Evolutionary conservation across 345 rosid species (phyloP).

Genomic region (Carallia pectinifolia): DNA sequence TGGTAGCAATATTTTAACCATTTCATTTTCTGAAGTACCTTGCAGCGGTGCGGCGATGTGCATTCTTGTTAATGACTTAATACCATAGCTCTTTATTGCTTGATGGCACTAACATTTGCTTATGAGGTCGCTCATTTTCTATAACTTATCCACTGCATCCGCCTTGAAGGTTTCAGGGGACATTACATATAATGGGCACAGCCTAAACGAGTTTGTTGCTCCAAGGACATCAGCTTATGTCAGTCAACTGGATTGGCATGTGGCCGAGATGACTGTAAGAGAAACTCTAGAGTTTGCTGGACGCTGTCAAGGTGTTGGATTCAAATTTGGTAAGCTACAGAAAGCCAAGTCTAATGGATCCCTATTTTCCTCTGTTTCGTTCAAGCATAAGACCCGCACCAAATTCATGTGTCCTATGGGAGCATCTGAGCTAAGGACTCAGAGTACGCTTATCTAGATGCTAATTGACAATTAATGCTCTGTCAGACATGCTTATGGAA

Average conservation of each 20-base stretch:
- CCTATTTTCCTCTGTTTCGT: background rate
- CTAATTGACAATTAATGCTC: conserved; percentile 23
- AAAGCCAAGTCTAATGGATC: conserved; percentile 10
- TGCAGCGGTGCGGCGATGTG: background rate
- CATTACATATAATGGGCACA: conserved; percentile 77
- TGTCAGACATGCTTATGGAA: conserved; percentile 86
- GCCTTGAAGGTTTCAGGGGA: conserved; percentile 66
- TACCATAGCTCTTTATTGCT: background rate
- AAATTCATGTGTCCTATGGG: background rate
- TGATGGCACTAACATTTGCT: too few species aligned
- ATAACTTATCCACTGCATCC: conserved; percentile 17
- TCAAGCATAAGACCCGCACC: background rate
- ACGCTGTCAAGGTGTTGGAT: conserved; percentile 94
- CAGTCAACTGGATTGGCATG: conserved; percentile 93
- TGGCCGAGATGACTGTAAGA: conserved; percentile 93
- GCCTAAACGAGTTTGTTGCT: conserved; percentile 75
- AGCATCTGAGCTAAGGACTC: background rate
- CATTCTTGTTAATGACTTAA: background rate
- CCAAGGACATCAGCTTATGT: conserved; percentile 92
- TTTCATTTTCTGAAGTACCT: too few species aligned
- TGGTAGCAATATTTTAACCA: too few species aligned
- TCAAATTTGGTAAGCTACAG: conserved; percentile 70
- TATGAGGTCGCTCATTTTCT: background rate
- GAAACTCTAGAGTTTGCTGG: conserved; percentile 91
- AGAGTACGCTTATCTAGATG: conserved; percentile 7